These are phyloP conservation scores for Tylopilus rubrobrunneus DNA, from an alignment of 768 basidiomycete genomes.

Conservation along the genomic window DNA sequence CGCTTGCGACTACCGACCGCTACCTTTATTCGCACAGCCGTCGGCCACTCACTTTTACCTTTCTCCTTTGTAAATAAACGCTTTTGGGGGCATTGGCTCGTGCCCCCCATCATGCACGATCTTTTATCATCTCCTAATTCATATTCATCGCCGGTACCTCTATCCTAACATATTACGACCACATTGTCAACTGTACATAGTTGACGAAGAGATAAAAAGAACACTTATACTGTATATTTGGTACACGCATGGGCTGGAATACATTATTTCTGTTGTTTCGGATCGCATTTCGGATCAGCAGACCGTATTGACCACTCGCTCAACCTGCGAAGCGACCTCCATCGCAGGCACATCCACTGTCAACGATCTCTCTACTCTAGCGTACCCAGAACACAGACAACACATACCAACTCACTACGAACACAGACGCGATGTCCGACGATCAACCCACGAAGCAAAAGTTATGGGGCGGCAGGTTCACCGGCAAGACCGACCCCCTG, in stretches of 20 bases:
- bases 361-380: too few species aligned
- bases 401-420: too few species aligned
- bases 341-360: too few species aligned
- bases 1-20: background rate
- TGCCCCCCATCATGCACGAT: constrained; percentile 6
- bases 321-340: too few species aligned
- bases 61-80: background rate
- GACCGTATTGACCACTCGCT: too few species aligned
- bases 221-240: constrained; percentile 10
- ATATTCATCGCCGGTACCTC: constrained; percentile 1
- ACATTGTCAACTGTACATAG: constrained; percentile 10
- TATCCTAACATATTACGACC: background rate
- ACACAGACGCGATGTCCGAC: constrained; percentile 26
- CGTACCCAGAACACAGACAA: too few species aligned
- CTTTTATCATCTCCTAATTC: constrained; percentile 7
- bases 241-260: background rate
- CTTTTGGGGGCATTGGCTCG: background rate
- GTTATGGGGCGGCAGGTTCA: constrained; percentile 87
- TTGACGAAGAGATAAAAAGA: constrained; percentile 2
- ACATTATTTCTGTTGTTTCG: too few species aligned
- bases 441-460: constrained; percentile 59
- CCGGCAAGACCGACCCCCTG: constrained; percentile 74
- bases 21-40: background rate
- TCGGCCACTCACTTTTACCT: background rate
- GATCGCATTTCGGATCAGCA: too few species aligned